These are phyloP conservation scores for Fusarium pilosicola DNA, from an alignment of 2,329 filamentous ascomycete species.

Conservation along the genomic window DNA sequence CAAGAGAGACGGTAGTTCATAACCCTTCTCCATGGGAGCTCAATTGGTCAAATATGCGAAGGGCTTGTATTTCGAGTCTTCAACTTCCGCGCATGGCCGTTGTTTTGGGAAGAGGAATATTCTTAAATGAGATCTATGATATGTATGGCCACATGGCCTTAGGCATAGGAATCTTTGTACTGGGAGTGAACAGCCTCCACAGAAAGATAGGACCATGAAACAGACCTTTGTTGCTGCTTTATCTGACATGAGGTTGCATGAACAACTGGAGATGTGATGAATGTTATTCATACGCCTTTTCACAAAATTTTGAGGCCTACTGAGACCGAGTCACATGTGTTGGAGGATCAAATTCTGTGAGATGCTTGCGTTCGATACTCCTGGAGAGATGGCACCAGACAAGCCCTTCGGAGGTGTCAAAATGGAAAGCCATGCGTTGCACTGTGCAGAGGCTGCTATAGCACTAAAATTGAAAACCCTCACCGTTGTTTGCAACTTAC, in stretches of 20 bases:
- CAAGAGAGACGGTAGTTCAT: not conserved
- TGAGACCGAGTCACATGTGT: too few relatives aligned
- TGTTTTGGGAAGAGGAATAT: rapidly evolving
- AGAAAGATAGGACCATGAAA: not conserved
- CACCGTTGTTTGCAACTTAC: not conserved
- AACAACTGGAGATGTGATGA: not conserved
- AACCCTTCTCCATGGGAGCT: rapidly evolving
- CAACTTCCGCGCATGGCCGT: not conserved
- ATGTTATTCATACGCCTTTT: too few relatives aligned
- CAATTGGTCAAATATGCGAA: not conserved
- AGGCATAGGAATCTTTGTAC: too few relatives aligned
- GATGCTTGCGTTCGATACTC: not conserved
- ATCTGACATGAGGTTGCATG: not conserved
- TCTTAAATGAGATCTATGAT: not conserved
- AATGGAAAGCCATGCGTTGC: too few relatives aligned
- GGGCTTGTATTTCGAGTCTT: not conserved
- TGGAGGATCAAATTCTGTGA: not conserved
- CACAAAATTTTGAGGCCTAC: rapidly evolving
- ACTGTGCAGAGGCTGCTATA: rapidly evolving
- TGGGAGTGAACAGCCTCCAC: not conserved
- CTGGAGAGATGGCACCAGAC: not conserved
- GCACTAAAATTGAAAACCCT: not conserved
- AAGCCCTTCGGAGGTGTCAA: too few relatives aligned
- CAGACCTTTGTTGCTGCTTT: not conserved
- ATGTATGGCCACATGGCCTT: not conserved